Evolutionary conservation across 108 stramenopile species (phyloP), one percentile per base, ranked within the genome.

Genomic region (Licmophora abbreviata): DNA sequence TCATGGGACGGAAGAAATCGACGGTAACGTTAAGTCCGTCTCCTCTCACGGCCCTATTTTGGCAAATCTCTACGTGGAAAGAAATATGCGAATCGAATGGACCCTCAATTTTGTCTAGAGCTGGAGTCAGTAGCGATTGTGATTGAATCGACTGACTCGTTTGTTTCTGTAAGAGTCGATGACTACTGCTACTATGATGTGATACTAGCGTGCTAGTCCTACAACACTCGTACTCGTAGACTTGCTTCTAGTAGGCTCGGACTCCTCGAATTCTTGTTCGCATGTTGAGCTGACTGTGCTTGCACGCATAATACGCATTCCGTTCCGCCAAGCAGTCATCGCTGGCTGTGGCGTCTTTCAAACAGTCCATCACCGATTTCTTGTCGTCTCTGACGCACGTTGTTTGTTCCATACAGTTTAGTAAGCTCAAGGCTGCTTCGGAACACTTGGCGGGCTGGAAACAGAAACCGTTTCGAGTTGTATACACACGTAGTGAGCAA

Each of bases 271-370:
- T 89, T 35, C 87, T 48, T 24, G 83, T 89, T 49, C 87, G 56
- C 87, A 89, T 89, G 47, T 89, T 89, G 46, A 89, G 60, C 54
- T 89, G 87, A 14, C 76, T 76, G 48, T 89, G 87, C 58, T 89
- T 89, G 58, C 87, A 89, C 56, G 77, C 66, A 33, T 74, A 84
- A 63, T 89, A 89, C 0, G 87, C 87, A 73, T 85, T 89, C 15
- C 81, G 62, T 53, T 76, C 69, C 18, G 78, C 83, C 42, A 56
- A 61, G 51, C 87, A 89, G 0, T 59, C 59, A 58, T 76, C 72
- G 1, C 66, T 59, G 35, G 69, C 80, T 18, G 46, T 48, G 12
- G 75, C 76, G 54, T 83, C 80, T 43, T 84, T 79, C 62, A 89
- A 58, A 42, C 87, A 89, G 49, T 89, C 83, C 26, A 65, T 61